Evolutionary conservation across 148 eudicot genomes (phyloP).

Genomic region (Euryodendron excelsum): DNA sequence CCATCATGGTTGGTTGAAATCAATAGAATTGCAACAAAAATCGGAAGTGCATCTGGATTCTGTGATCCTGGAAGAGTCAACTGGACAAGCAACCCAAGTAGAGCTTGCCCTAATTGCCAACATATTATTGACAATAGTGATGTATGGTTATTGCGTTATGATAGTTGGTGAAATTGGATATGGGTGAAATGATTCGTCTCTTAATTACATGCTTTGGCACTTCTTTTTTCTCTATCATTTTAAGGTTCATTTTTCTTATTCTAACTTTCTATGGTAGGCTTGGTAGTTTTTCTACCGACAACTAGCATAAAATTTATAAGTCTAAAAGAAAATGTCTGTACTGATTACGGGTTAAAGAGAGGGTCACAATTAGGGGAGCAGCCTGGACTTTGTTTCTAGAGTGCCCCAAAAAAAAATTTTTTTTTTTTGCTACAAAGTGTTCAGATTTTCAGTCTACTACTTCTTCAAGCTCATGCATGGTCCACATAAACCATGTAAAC

Average conservation of each 20-base stretch:
- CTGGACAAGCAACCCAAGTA: conserved; percentile 88
- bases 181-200: neutral
- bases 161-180: neutral
- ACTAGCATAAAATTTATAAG: neutral
- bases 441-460: no score
- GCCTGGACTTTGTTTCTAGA: no score
- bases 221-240: neutral
- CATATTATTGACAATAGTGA: conserved; percentile 77
- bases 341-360: neutral
- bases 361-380: no score
- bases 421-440: no score
- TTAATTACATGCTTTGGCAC: neutral
- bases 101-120: conserved; percentile 85
- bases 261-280: neutral
- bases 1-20: conserved; percentile 91
- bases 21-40: conserved; percentile 87
- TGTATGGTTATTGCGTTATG: conserved; percentile 32
- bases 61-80: conserved; percentile 43
- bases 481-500: no score
- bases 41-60: conserved; percentile 74
- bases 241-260: neutral
- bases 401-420: no score
- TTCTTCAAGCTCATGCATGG: no score
- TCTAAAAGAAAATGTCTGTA: neutral
- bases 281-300: neutral